Percentiles rank a stretch among this genome's conserved stretches.
Evolutionary conservation across 495 filamentous ascomycete species (phyloP).

Genomic region (Podospora sp.): DNA sequence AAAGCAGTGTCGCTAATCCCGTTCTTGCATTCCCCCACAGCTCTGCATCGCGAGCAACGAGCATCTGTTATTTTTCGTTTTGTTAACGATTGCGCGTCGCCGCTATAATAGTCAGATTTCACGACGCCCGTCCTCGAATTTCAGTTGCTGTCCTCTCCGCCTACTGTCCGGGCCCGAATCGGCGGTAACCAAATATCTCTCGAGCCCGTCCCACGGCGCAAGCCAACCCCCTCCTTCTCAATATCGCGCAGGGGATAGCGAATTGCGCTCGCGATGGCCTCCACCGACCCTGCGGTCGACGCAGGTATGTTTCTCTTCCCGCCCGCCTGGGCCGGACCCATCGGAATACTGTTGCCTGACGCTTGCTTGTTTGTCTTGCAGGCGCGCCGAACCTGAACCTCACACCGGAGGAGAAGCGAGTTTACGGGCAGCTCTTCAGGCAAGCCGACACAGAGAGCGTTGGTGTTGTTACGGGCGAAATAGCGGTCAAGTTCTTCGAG

Average conservation of each 20-base stretch:
- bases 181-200: conserved; percentile 19
- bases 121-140: not conserved
- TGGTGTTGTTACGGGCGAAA: conserved; percentile 93
- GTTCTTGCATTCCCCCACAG: conserved; percentile 5
- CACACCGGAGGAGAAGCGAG: conserved; percentile 87
- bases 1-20: conserved; percentile 11
- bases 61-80: conserved; percentile 4
- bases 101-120: not conserved
- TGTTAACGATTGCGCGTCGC: not conserved
- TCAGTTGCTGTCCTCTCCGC: not conserved
- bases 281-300: conserved; percentile 32
- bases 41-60: not conserved
- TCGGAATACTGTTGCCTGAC: not conserved
- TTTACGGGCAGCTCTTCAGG: conserved; percentile 87
- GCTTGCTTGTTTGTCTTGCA: conserved; percentile 30
- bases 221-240: not conserved
- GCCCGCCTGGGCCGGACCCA: conserved; percentile 4
- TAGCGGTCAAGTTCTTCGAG: conserved; percentile 97
- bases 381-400: conserved; percentile 78
- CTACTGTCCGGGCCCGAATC: conserved; percentile 7
- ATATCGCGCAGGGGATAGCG: conserved; percentile 18
- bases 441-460: conserved; percentile 85
- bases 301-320: conserved; percentile 1
- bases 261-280: conserved; percentile 34
- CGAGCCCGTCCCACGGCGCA: not conserved